Evolutionary conservation across 805 yeast genomes (phyloP), one percentile per base, ranked within the genome.

Genomic region (Ogataea wickerhamii): DNA sequence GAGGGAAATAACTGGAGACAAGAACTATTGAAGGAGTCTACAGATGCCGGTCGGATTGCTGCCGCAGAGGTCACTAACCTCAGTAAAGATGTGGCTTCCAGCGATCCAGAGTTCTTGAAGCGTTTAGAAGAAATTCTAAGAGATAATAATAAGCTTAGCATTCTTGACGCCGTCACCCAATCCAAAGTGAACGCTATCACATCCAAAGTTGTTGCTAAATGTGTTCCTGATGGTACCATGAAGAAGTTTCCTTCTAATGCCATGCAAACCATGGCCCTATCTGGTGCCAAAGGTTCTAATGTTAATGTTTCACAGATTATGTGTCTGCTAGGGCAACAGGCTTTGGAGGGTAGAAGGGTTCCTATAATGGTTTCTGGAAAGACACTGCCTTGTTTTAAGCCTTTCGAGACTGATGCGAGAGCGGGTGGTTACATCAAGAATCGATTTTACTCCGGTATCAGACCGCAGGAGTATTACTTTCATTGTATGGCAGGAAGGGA

Each of bases 401-500:
- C 98, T 2, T 91, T 78, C 58, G 99, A 94, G 60, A 93, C 98
- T 12, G 91, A 87, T 62, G 96, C 97, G 2, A 77, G 94, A 62
- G 97, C 99, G 18, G 99, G 99, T 73, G 99, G 99, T 39, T 93
- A 87, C 62, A 87, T 93, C 60, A 86, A 91, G 63, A 91, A 94
- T 45, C 84, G 99, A 53, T 93, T 93, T 80, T 94, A 87, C 63
- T 87, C 97, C 28, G 98, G 98, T 64, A 85, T 93, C 52, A 80
- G 87, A 63, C 98, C 98, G 4, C 99, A 93, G 67, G 99, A 93
- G 65, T 93, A 94, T 67, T 93, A 89, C 62, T 93, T 94, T 93
- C 99, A 93, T 70, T 93, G 98, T 73, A 93, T 93, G 98, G 98
- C 99, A 39, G 99, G 99, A 68, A 84, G 99, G 73, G 99, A 93